These are phyloP conservation scores for Sistotremastrum niveocremeum DNA, from an alignment of 768 basidiomycete species.

Conservation along the genomic window DNA sequence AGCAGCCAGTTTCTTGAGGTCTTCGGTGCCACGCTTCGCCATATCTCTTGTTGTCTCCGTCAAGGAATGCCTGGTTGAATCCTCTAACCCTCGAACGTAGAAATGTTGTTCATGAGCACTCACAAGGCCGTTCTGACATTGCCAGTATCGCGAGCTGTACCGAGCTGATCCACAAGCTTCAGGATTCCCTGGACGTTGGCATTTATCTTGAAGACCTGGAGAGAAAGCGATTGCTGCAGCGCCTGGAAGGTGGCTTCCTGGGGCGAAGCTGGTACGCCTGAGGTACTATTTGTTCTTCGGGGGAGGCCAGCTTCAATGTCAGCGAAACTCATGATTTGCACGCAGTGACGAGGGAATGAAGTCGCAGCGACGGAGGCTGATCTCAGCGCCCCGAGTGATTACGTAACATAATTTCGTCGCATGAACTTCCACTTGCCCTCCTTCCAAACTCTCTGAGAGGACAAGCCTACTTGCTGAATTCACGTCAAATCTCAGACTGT, in stretches of 20 bases:
- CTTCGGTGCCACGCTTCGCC: constrained; percentile 87
- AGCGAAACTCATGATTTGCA: no score
- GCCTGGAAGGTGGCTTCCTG: constrained; percentile 66
- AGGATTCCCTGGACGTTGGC: constrained; percentile 92
- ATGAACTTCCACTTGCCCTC: no score
- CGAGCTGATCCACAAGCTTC: constrained; percentile 93
- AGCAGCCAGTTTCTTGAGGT: constrained; percentile 76
- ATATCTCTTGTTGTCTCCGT: constrained; percentile 90
- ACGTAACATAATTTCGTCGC: no score
- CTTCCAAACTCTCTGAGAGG: no score
- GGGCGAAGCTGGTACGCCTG: constrained; percentile 21
- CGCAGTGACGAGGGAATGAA: no score
- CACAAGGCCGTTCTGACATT: constrained; percentile 74
- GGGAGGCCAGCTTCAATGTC: constrained; percentile 33
- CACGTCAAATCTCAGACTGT: no score
- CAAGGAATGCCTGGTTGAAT: constrained; percentile 61
- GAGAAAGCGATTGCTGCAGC: constrained; percentile 66
- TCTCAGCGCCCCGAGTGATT: no score
- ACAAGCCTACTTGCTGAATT: no score
- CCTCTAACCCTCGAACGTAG: not conserved
- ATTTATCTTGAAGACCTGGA: constrained; percentile 99
- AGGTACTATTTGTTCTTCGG: constrained; percentile 16
- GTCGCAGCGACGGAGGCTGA: no score
- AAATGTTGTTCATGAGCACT: constrained; percentile 19
- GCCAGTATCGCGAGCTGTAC: constrained; percentile 69